Base-by-base conservation (phyloP, 306 rosid species). In the Pyrus bretschneideri region DNA sequence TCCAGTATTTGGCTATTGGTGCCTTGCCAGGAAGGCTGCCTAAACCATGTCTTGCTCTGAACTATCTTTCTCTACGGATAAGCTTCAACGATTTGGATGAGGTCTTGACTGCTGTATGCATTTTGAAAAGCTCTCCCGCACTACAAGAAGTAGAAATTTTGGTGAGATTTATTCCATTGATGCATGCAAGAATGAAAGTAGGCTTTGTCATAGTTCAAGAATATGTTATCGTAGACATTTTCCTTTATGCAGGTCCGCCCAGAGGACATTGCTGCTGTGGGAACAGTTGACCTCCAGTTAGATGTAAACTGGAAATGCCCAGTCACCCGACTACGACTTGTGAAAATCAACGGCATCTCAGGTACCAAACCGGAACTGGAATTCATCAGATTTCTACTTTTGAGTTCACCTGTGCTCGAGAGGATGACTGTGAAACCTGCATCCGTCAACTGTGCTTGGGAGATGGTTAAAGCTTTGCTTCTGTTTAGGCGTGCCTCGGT, bases 1-100 rank as follows among this genome's bases (percentile, higher is more conserved):
- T 81, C 73, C 86, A 88, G 89, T 85, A 86, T 88, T 80, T 88
- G 83, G 83, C 92, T 29, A 18, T 54, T 42, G 92, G 89, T 27
- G n/a, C 63, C 42, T 81, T 86, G 74, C 87, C 86, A 33, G 59
- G 19, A 52, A 81, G 27, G 72, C 87, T 87, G 62, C 86, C 89
- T 31, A 80, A 73, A 67, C 84, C 73, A 64, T 84, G 87, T 82
- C 10, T n/a, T 35, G 82, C 83, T 84, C 83, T 90, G 64, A 83
- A 49, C 69, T 90, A 69, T 69, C 92, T 90, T 71, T 90, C 91
- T 17, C 8, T 86, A 29, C 81, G 85, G 73, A 81, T 90, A 49
- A 84, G 86, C 84, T 84, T 88, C 83, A 75, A 76, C 40, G 90
- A 86, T 59, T 14, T 46, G 25, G 86, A 86, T 52, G 91, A 90